These are phyloP conservation scores for Exutisphaerella laricina DNA, from an alignment of 2,329 filamentous ascomycete species.

Conservation along the genomic window DNA sequence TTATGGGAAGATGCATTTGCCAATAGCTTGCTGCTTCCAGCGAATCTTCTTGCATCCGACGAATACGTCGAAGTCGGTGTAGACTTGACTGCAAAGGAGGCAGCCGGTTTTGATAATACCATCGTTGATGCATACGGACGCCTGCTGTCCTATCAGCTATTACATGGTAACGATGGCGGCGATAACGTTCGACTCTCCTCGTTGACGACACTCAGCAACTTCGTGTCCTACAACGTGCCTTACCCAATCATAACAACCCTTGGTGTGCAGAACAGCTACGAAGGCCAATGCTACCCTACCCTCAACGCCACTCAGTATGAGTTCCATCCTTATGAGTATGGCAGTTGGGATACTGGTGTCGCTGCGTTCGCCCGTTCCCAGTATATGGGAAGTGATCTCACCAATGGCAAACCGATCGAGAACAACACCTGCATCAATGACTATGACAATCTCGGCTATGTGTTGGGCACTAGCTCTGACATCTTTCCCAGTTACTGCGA, in stretches of 20 bases:
- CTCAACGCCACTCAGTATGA: slow-evolving; percentile 59
- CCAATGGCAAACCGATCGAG: slow-evolving; percentile 40
- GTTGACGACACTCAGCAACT: slow-evolving; percentile 35
- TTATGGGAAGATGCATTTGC: slow-evolving; percentile 40
- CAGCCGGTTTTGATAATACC: slow-evolving; percentile 37
- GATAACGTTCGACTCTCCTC: slow-evolving; percentile 34
- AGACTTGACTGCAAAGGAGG: slow-evolving; percentile 35
- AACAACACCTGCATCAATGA: slow-evolving; percentile 43
- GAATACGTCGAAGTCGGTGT: slow-evolving; percentile 31
- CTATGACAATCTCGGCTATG: slow-evolving; percentile 47
- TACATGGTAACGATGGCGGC: slow-evolving; percentile 36
- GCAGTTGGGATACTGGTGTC: slow-evolving; percentile 56
- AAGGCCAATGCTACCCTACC: slow-evolving; percentile 35
- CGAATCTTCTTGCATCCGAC: slow-evolving; percentile 22
- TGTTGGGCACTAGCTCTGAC: slow-evolving; percentile 42
- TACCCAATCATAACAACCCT: slow-evolving; percentile 44
- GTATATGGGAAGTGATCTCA: slow-evolving; percentile 57
- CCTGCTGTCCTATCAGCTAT: slow-evolving; percentile 38
- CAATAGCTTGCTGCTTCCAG: slow-evolving; percentile 36
- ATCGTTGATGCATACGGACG: slow-evolving; percentile 41
- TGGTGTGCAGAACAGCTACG: slow-evolving; percentile 32
- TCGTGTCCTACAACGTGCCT: slow-evolving; percentile 38
- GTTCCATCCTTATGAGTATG: slow-evolving; percentile 62
- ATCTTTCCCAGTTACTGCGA: slow-evolving; percentile 37
- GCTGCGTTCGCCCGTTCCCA: slow-evolving; percentile 55